Evolutionary conservation across 2,329 filamentous ascomycete genomes (phyloP), one percentile per base, ranked within the genome.

Genomic region (Colletotrichum sp.): DNA sequence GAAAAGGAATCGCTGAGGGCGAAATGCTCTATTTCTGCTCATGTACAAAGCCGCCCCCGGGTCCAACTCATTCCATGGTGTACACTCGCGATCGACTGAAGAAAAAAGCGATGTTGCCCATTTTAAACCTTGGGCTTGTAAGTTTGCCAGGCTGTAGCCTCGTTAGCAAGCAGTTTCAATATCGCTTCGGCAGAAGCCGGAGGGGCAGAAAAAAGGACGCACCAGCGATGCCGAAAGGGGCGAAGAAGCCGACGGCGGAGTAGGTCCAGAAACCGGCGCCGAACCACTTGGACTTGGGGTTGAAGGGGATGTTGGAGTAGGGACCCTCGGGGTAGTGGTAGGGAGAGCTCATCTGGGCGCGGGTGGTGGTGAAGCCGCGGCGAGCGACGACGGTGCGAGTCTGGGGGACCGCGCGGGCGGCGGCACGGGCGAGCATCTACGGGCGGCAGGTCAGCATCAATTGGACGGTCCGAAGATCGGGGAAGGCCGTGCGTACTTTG

Each of bases 251-350:
- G 75, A 85, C 82, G 79, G 80, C 82, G 80, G 84, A 83, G 88
- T 94, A 97, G 76, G 83, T 83, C 93, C 95, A 97, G 92, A 94
- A 99, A 86, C 93, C 90, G 79, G 95, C 76, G 78, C 88, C 91
- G 85, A 99, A 99, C 87, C 90, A 94, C 87, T 92, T 94, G 83
- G 93, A 96, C 88, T 95, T 90, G 79, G 97, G 94, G 90, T 99
- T 98, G 92, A 99, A 99, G 78, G 97, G 97, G 78, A 99, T 87
- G 91, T 98, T 98, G 89, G 90, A 93, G 87, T 95, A 94, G 82
- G 96, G 94, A 78, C 96, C 97, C 89, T 98, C 96, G 80, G 96
- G 93, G 90, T 99, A 99, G 90, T 99, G 97, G 93, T 98, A 98
- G 77, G 96, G 96, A 84, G 95, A 97, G 81, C 90, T 91, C 84